Percentiles rank a stretch among this genome's conserved stretches.
Conservation (phyloP, 2,329 filamentous ascomycete genomes). For the Cordyceps pruinosa region DNA sequence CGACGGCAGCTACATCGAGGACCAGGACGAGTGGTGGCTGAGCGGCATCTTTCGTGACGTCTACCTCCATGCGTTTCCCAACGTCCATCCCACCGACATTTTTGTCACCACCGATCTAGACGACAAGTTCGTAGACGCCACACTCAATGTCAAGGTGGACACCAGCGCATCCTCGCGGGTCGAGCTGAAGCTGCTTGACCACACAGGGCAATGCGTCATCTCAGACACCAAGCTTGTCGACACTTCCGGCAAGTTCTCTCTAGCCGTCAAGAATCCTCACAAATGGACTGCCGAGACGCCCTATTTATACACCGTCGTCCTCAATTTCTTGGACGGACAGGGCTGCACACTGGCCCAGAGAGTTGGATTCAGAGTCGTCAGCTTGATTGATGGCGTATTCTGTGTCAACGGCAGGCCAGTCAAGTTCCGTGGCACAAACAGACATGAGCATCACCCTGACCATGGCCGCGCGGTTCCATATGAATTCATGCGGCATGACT, state of each 20-base stretch:
- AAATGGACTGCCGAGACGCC: constrained; percentile 68
- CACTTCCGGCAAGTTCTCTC: constrained; percentile 34
- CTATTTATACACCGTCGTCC: constrained; percentile 47
- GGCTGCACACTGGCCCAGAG: constrained; percentile 40
- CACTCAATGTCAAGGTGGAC: constrained; percentile 39
- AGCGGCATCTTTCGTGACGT: constrained; percentile 65
- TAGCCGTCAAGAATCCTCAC: constrained; percentile 41
- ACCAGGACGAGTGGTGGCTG: constrained; percentile 65
- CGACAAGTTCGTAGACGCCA: constrained; percentile 45
- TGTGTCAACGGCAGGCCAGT: constrained; percentile 59
- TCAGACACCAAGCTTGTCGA: constrained; percentile 19
- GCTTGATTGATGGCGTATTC: constrained; percentile 54
- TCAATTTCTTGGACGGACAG: constrained; percentile 26
- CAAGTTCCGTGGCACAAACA: constrained; percentile 61
- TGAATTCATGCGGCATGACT: constrained; percentile 52
- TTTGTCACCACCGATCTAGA: constrained; percentile 51
- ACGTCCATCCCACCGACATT: constrained; percentile 48
- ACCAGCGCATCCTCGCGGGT: constrained; percentile 30
- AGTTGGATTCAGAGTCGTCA: constrained; percentile 57
- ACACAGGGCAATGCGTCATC: constrained; percentile 23
- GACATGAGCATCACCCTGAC: constrained; percentile 62
- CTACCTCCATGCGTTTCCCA: constrained; percentile 54
- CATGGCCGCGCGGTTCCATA: constrained; percentile 56
- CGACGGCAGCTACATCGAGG: constrained; percentile 66
- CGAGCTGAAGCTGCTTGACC: constrained; percentile 30